Conservation (phyloP, 768 basidiomycete genomes). For the Sistotremastrum niveocremeum region DNA sequence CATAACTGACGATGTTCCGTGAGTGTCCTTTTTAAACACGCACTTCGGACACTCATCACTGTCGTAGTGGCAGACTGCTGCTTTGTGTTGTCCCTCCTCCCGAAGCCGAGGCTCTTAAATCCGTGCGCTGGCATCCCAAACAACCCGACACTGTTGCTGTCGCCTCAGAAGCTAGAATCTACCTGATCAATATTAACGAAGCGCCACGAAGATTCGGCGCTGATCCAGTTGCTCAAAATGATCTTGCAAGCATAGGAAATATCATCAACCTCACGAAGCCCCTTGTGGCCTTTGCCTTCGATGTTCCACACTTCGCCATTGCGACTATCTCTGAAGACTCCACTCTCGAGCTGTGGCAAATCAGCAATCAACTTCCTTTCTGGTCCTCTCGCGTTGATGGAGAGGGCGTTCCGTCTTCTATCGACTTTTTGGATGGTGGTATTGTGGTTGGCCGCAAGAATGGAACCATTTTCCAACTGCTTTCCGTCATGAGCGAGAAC, state of each 20-base stretch:
- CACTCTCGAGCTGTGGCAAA: conserved; percentile 70
- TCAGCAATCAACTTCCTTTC: conserved; percentile 63
- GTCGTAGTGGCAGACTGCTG: conserved; percentile 45
- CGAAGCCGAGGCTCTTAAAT: conserved; percentile 49
- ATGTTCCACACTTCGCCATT: conserved; percentile 59
- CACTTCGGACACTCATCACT: conserved; percentile 1
- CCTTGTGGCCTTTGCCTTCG: conserved; percentile 77
- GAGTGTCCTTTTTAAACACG: conserved; percentile 19
- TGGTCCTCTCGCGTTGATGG: conserved; percentile 65
- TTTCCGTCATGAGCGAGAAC: conserved; percentile 59
- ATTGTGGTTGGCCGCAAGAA: conserved; percentile 74
- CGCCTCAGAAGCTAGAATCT: conserved; percentile 66
- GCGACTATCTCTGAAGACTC: conserved; percentile 78
- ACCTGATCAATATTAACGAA: conserved; percentile 57
- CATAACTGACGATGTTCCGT: conserved; percentile 82
- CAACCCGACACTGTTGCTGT: conserved; percentile 68
- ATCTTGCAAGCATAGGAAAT: conserved; percentile 47
- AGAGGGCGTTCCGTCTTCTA: conserved; percentile 68
- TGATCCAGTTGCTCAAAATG: conserved; percentile 53
- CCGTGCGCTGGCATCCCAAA: conserved; percentile 84
- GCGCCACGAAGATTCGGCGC: conserved; percentile 47
- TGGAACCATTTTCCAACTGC: conserved; percentile 72
- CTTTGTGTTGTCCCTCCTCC: conserved; percentile 56
- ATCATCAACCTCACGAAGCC: conserved; percentile 27
- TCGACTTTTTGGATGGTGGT: conserved; percentile 79